Evolutionary conservation across 139 green algal genomes (phyloP), one percentile per base, ranked within the genome.

Genomic region (Dunaliella primolecta): DNA sequence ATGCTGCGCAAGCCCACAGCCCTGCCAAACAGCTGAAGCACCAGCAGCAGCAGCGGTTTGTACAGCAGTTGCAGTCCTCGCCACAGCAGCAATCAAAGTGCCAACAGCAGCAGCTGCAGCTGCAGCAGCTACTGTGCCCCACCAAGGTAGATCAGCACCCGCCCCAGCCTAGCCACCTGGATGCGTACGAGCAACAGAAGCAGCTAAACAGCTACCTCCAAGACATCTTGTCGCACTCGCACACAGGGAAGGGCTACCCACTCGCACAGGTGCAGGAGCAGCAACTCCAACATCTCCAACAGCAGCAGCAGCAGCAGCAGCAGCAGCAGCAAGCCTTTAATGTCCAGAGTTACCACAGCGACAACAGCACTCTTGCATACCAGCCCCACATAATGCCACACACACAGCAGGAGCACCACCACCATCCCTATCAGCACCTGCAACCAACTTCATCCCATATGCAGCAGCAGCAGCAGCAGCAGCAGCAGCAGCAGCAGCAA

Each of bases 261-360:
- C n/a, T n/a, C n/a, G n/a, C n/a, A n/a, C n/a, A n/a, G n/a, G n/a
- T 32, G 72, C 72, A 78, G 72, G 11, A 78, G 29, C 72, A 78
- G 72, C 72, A 78, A 20, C 72, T 32, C 11, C 72, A 36, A 11
- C 72, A 78, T 33, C 11, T 24, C 3, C 30, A 36, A 33, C 29
- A 24, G 72, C 21, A 78, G 29, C 72, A 78, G 30, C 11, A 15
- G 11, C 11, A 32, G 72, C 72, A 78, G 72, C 29, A 32, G 72
- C 11, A 7, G 24, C 72, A 64, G 46, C n/a, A 64, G 46, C 46
- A 64, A 64, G 46, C 46, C 15, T 7, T 64, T 64, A 7, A 64
- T 15, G 46, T 7, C 7, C 46, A 64, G 15, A 64, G 46, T 15
- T 25, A 7, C 7, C 46, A 15, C 46, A 64, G 46, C 46, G 15